Conservation (phyloP, 495 filamentous ascomycete species). For the Apodospora peruviana region DNA sequence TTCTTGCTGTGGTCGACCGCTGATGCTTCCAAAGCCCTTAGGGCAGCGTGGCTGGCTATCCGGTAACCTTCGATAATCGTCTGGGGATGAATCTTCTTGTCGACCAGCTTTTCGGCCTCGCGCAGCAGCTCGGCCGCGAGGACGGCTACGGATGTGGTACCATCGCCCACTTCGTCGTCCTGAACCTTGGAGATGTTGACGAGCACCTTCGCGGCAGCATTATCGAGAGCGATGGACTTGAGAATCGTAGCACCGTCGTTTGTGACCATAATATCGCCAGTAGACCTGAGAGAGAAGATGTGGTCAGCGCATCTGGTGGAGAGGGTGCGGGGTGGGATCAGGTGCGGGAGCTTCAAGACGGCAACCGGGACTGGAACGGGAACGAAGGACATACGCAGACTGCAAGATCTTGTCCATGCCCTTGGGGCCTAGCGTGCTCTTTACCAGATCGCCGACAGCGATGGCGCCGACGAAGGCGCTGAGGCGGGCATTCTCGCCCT, state of each 20-base stretch:
- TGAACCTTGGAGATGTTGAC: conserved; percentile 99
- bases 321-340: not conserved
- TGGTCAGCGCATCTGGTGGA: conserved; percentile 18
- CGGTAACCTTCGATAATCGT: conserved; percentile 99
- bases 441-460: conserved; percentile 92
- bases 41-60: conserved; percentile 86
- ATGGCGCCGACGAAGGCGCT: conserved; percentile 95
- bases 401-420: conserved; percentile 99
- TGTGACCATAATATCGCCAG: conserved; percentile 93
- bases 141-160: conserved; percentile 80
- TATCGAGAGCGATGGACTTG: conserved; percentile 98
- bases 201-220: conserved; percentile 92
- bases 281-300: conserved; percentile 55
- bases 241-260: conserved; percentile 98
- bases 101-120: conserved; percentile 93
- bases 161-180: conserved; percentile 97
- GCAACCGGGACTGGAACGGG: not conserved
- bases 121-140: conserved; percentile 91
- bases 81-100: conserved; percentile 97
- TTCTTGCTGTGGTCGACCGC: conserved; percentile 87
- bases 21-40: conserved; percentile 72
- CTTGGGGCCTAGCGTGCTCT: conserved; percentile 86
- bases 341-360: not conserved
- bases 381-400: conserved; percentile 65
- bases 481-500: conserved; percentile 97